Evolutionary conservation across 140 eudicot species (phyloP).

Genomic region (Oenanthe javanica): DNA sequence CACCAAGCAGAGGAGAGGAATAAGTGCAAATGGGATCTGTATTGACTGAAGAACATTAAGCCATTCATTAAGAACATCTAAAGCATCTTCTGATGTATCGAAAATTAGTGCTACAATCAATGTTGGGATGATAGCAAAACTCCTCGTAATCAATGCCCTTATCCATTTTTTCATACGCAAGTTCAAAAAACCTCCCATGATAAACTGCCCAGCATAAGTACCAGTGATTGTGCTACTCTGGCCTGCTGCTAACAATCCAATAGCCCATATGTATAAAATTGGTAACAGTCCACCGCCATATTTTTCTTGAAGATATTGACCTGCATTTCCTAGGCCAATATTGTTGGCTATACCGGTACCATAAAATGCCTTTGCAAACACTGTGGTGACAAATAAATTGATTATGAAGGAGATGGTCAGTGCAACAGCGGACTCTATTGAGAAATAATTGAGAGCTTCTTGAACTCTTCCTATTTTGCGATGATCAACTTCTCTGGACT

Average conservation of each 20-base stretch:
- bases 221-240: constrained; percentile 98
- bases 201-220: constrained; percentile 93
- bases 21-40: constrained; percentile 87
- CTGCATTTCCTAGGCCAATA: constrained; percentile 82
- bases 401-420: constrained; percentile 67
- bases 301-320: constrained; percentile 70
- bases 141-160: constrained; percentile 78
- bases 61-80: constrained; percentile 80
- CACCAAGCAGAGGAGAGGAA: constrained; percentile 78
- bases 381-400: constrained; percentile 76
- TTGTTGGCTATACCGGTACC: constrained; percentile 66
- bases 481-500: constrained; percentile 73
- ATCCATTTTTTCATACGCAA: constrained; percentile 79
- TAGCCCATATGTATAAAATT: constrained; percentile 84
- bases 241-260: constrained; percentile 93
- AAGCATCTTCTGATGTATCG: constrained; percentile 60
- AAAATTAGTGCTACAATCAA: constrained; percentile 69
- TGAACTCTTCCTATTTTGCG: constrained; percentile 64
- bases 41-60: constrained; percentile 75
- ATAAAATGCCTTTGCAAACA: constrained; percentile 87
- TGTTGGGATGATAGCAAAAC: constrained; percentile 85
- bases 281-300: constrained; percentile 92
- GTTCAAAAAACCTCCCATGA: constrained; percentile 89
- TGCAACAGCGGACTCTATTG: constrained; percentile 75
- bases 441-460: constrained; percentile 84